Base-by-base conservation (phyloP, 352 stramenopile species). In the Globisporangium canariense region DNA sequence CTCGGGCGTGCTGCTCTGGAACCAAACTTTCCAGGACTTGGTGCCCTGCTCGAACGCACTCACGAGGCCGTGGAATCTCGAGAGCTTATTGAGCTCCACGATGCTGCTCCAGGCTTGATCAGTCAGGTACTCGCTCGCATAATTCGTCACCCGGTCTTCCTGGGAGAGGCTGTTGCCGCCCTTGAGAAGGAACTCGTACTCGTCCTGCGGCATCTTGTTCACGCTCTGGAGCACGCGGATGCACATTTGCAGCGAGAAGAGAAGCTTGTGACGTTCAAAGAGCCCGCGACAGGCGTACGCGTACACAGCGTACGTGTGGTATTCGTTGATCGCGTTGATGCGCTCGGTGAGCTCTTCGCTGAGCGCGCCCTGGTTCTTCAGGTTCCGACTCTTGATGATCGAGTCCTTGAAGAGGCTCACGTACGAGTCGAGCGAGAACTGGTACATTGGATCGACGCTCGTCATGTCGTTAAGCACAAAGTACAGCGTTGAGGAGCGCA, bases 381-480 rank as follows among this genome's bases (percentile, higher is more conserved):
- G 71, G 60, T 77, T 93, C 18, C 88, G 82, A 22, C 78, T 91
- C 59, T 90, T 93, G 14, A 95, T 71, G 53, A 99, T 98, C 20
- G 89, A 98, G 38, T 96, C 78, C 47, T 98, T 92, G 73, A 99
- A 99, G 28, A 99, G 70, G 28, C 93, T 88, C 18, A 98, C 86
- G 65, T 98, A 99, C 1, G 90, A 87, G 50, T 98, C 96, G 14
- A 99, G 75, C 8, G 90, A 98, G 66, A 98, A 99, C 68, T 99
- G 94, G 74, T 99, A 99, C 96, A 99, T 99, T 7, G 95, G 89
- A 54, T 99, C 96, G 1, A 99, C 92, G 32, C 80, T 90, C 10
- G 88, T 89, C 81, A 99, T 93, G 66, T 98, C 94, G 57, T 98
- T 97, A 11, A 99, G 67, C 11, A 98, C 93, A 69, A 99, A 99